Base-by-base conservation (phyloP, 257 asterid species). In the Capsicum chinense region DNA sequence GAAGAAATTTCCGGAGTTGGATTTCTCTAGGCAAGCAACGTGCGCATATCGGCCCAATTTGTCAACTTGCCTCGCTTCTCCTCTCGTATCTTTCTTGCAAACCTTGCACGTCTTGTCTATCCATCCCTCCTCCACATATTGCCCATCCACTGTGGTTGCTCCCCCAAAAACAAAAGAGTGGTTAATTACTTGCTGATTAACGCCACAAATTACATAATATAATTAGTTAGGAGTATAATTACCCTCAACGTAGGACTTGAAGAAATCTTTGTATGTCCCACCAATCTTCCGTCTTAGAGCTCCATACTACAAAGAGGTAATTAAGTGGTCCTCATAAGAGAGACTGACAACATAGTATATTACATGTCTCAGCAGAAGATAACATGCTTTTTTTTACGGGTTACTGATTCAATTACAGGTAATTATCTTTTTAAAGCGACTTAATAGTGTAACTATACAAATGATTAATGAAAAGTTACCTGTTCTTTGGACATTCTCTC, bases 241-340 rank as follows among this genome's bases (percentile, higher is more conserved):
- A 95, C 99, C 99, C 9, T 96, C 99, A 21, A 94, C 91, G 48
- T 96, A 96, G 79, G 99, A 96, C 87, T 96, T 96, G 94, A 96
- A 96, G 97, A 96, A 96, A 89, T 94, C 98, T 89, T 93, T 92
- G 93, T 96, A 94, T 3, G 99, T 96, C 62, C 99, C 98, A 14
- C 99, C 99, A 83, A 96, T 96, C 91, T 96, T 94, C 91, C 99
- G 93, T 89, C 99, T 93, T 8, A 96, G 88, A 87, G 99, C 99
- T 88, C 94, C 98, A 86, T 96, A 96, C 99, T 95, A 87, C 78
- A 86, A 13, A 60, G 44, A 44, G 9, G 42, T 54, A 5, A 19
- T 14, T 64, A 19, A 48, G 19, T 10, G 54, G 21, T 44, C 42
- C 7, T 35, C 9, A 57, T 73, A 48, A 56, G 19, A 16, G 54